Evolutionary conservation across 257 asterid species (phyloP), one percentile per base, ranked within the genome.

Genomic region (Lavandula angustifolia): DNA sequence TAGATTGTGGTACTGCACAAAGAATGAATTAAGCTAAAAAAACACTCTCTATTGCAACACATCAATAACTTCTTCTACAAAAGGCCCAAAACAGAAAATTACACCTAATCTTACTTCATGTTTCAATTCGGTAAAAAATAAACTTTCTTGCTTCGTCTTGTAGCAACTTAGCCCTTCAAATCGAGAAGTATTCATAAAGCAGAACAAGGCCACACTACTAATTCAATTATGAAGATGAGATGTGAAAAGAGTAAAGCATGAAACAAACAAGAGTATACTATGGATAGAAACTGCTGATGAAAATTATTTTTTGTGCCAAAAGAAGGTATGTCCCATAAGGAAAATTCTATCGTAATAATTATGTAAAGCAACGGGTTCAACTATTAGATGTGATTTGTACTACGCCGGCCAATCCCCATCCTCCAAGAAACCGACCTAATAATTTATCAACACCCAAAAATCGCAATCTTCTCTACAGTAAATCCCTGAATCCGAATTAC

Each of bases 181-280:
- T 17, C 35, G 13, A 48, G 47, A 41, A 46, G 38, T 1, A 13
- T n/a, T 1, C 48, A 37, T 5, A 4, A 46, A 46, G 48, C 40
- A 57, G 58, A 54, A 57, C 42, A 53, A 60, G 52, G 40, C 35
- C 9, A 42, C 67, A 16, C 37, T 37, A 16, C 37, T 37, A 56
- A 16, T 52, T 71, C 71, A 53, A 66, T 63, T 17, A 54, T 46
- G 53, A 18, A 33, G 67, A 69, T 46, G 51, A 59, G 69, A 13
- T 6, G 9, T 17, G 11, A 33, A 29, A 40, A 33, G 32, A 14
- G 43, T 5, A 14, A 53, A 14, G 3, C 5, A 46, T 42, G 18
- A 14, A 50, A 48, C 33, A 55, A 35, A 27, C 12, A 41, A 41
- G 46, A 40, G 34, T 42, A 37, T n/a, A 46, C 4, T 55, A 13